Evolutionary conservation across 176 grass and related monocot genomes (phyloP), one percentile per base, ranked within the genome.

Genomic region (Paspalum notatum): DNA sequence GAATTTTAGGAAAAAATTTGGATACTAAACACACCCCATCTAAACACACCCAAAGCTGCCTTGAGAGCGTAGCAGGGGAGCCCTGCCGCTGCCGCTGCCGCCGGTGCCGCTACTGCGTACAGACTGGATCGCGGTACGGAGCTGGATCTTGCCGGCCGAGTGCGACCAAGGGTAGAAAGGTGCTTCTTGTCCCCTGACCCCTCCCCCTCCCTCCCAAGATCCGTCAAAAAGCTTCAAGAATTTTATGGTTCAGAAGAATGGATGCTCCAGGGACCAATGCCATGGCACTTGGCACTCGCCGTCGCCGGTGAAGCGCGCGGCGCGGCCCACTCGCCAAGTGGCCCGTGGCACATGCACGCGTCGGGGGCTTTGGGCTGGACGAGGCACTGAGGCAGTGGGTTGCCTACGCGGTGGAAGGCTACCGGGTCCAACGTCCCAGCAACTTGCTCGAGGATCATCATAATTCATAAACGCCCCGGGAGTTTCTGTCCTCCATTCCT

Each of bases 151-250:
- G 20, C 15, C 9, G 21, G 9, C 1, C 0, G 9, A 56, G 63
- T 72, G 54, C 79, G 25, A 32, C 43, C 1, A 72, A 72, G 43
- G 68, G 12, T 3, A 62, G 26, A 76, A 66, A 48, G 65, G 58
- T 40, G 64, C 76, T 69, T 84, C 63, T 20, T 84, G 73, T 77
- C 73, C 80, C 68, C 76, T 39, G 32, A 54, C 55, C 15, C 42
- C 6, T 15, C 16, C 52, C 46, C 60, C 46, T 50, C 18, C 26
- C 2, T 15, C 9, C 52, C 52, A 20, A 38, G 40, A 18, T 12
- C 38, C 5, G 40, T 26, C 78, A 18, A 9, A 50, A 71, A 69
- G 66, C 0, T 24, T 12, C 42, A 27, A 9, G 26, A 55, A 44
- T 50, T 26, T 79, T 15, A 24, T 4, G 22, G 22, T 1, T 16